Percentiles rank a stretch among this genome's conserved stretches.
Conservation (phyloP, 1,139 yeast genomes). For the Protomyces inouyei region DNA sequence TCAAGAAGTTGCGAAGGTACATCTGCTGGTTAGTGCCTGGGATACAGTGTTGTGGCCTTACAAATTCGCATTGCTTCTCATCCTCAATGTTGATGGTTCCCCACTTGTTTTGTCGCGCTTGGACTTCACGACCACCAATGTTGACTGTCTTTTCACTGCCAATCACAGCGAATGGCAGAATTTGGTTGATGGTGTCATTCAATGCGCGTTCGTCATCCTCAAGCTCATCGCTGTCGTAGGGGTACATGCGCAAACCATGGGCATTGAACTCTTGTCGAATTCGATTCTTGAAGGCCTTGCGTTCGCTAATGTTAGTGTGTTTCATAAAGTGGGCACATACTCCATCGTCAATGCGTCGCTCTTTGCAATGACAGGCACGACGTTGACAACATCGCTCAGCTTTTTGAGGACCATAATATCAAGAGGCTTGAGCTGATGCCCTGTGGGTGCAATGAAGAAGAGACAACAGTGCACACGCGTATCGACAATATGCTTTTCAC, state of each 20-base stretch:
- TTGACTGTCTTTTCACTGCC: conserved; percentile 82
- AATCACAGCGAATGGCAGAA: conserved; percentile 87
- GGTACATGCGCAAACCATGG: conserved; percentile 75
- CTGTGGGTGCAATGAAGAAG: conserved; percentile 86
- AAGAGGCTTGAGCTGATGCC: conserved; percentile 60
- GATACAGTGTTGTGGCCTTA: conserved; percentile 35
- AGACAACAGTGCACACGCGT: conserved; percentile 87
- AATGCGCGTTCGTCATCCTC: conserved; percentile 50
- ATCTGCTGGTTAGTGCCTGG: not conserved
- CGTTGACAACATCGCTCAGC: conserved; percentile 85
- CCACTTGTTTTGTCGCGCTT: conserved; percentile 93
- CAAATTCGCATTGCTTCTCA: conserved; percentile 91
- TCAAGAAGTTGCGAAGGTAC: conserved; percentile 84
- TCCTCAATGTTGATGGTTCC: conserved; percentile 84
- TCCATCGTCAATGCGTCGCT: conserved; percentile 82
- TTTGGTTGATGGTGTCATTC: conserved; percentile 42
- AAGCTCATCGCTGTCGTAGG: conserved; percentile 81
- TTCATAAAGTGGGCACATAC: conserved; percentile 72
- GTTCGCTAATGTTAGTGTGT: conserved; percentile 35
- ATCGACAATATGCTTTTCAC: conserved; percentile 78
- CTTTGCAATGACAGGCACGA: conserved; percentile 91
- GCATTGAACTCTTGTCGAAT: conserved; percentile 68
- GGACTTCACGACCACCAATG: conserved; percentile 64
- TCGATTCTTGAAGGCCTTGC: conserved; percentile 36
- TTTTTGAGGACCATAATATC: conserved; percentile 81